Evolutionary conservation across 495 filamentous ascomycete species (phyloP).

Genomic region (Penicillium psychrofluorescens): DNA sequence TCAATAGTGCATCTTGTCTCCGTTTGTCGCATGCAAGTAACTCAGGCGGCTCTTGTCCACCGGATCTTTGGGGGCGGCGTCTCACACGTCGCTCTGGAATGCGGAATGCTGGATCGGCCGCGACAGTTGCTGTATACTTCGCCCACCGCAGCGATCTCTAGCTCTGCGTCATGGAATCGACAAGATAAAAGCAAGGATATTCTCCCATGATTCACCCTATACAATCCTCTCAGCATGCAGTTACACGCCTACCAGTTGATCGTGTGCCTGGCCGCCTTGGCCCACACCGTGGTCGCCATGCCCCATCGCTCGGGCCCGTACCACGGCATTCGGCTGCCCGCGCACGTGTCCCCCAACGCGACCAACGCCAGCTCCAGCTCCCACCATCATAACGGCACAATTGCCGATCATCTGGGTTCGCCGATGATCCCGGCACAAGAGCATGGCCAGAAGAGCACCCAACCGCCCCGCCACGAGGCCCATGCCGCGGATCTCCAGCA

Average conservation of each 20-base stretch:
- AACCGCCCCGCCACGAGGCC: background rate
- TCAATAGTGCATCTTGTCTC: too few relatives aligned
- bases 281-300: conserved; percentile 13
- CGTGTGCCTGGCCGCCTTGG: conserved; percentile 12
- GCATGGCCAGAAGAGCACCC: background rate
- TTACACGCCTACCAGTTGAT: conserved; percentile 1
- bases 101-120: conserved; percentile 12
- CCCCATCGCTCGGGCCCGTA: conserved; percentile 15
- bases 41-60: too few relatives aligned
- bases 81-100: conserved; percentile 7
- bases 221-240: too few relatives aligned
- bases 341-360: conserved; percentile 10
- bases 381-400: background rate
- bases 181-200: background rate
- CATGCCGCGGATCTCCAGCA: conserved; percentile 12
- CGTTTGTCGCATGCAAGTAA: too few relatives aligned
- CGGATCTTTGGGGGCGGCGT: background rate
- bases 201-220: too few relatives aligned
- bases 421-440: background rate
- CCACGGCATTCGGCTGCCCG: conserved; percentile 9
- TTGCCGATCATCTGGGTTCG: background rate
- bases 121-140: background rate
- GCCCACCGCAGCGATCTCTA: too few relatives aligned
- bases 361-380: conserved; percentile 9
- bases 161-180: conserved; percentile 17